Evolutionary conservation across 257 asterid species (phyloP).

Genomic region (Mentha longifolia): DNA sequence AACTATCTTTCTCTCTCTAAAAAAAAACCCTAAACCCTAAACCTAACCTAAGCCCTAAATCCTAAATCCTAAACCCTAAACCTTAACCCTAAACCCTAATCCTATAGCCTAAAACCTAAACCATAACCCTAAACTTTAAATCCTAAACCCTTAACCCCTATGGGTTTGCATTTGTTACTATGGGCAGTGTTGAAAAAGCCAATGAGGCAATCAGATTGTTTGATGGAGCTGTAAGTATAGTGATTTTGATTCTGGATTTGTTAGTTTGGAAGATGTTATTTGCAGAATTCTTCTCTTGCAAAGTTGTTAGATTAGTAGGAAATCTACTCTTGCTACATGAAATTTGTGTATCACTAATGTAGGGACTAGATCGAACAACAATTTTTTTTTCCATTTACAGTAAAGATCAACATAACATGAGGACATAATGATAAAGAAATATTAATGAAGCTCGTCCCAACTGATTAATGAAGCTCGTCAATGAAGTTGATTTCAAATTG

Average conservation of each 20-base stretch:
- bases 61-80: too few relatives aligned
- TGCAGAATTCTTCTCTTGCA: neutral
- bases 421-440: neutral
- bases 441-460: neutral
- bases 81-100: too few relatives aligned
- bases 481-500: too few relatives aligned
- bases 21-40: too few relatives aligned
- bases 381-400: neutral
- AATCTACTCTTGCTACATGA: neutral
- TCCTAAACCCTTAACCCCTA: too few relatives aligned
- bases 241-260: neutral
- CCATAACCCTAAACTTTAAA: too few relatives aligned
- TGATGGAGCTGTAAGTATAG: constrained; percentile 82
- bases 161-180: constrained; percentile 91
- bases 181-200: constrained; percentile 84
- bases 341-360: neutral
- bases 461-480: neutral
- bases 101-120: too few relatives aligned
- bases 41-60: too few relatives aligned
- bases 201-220: constrained; percentile 81
- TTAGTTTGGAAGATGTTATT: neutral
- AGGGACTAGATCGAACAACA: neutral
- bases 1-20: too few relatives aligned
- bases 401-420: neutral
- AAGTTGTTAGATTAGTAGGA: neutral